Base-by-base conservation (phyloP, 257 asterid genomes). In the Solanum piurae region DNA sequence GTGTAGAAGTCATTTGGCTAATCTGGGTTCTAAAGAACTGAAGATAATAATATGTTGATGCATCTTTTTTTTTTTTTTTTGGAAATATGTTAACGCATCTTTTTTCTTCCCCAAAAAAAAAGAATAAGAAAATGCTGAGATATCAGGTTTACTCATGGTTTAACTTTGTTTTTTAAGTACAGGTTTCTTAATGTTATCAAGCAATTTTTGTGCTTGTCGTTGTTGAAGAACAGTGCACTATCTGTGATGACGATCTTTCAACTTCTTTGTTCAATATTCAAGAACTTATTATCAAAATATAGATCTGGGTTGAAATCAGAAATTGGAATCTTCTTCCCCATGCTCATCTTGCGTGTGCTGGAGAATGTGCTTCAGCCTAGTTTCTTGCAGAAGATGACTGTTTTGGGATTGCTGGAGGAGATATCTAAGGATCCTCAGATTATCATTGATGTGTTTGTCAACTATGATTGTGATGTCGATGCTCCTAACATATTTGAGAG, bases 291-390 rank as follows among this genome's bases (percentile, higher is more conserved):
- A 85, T 91, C 93, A 86, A 97, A 97, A 88, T 96, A 91, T 89
- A 91, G 99, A 90, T 94, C 99, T 1, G 98, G 98, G 42, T 91
- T 97, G 93, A 97, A 97, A 90, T 94, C 99, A 79, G 99, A 97
- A 91, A 95, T 97, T 86, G 99, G 99, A 82, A 94, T 97, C 77
- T 97, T 97, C 91, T 97, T 94, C 23, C 99, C 99, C 14, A 97
- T 97, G 99, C 92, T 97, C 89, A 91, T 97, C 90, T 98, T 97
- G 64, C 99, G 99, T 74, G 99, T 97, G 82, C 94, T 97, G 87
- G 99, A 97, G 95, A 97, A 97, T 91, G 98, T 97, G 87, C 98
- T 96, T 83, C 99, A 96, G 90, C 99, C 99, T 87, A 97, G 98
- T 94, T 97, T 96, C 91, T 88, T 97, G 89, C 99, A 97, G 91